Conservation (phyloP, 208 protist species). For the Zelonia costaricensis region DNA sequence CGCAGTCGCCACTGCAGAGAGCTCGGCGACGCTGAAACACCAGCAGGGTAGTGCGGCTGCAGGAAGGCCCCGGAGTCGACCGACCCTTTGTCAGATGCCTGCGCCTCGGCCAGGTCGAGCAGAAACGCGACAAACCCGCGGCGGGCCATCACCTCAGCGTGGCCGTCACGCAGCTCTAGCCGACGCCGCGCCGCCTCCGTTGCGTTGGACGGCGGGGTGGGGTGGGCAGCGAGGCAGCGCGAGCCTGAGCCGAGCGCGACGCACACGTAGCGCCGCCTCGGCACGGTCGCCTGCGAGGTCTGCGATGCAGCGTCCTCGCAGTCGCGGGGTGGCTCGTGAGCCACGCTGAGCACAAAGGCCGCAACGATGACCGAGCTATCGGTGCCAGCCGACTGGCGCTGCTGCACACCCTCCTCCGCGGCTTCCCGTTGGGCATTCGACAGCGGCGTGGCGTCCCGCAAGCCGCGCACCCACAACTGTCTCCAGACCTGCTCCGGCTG, state of each 20-base stretch:
- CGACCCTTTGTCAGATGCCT: background rate
- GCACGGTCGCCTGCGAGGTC: background rate
- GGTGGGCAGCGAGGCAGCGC: constrained; percentile 55
- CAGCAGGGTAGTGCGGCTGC: background rate
- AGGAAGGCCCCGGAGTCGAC: constrained; percentile 1
- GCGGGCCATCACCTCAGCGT: constrained; percentile 87
- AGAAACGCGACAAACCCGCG: constrained; percentile 77
- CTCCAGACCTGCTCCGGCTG: constrained; percentile 15
- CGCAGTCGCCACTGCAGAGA: constrained; percentile 28
- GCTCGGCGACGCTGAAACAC: background rate
- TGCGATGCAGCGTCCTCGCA: background rate
- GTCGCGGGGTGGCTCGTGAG: background rate
- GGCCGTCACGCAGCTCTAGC: constrained; percentile 66
- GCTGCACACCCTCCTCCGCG: background rate
- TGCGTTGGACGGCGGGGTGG: background rate
- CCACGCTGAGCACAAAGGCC: constrained; percentile 49
- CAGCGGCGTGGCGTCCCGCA: background rate
- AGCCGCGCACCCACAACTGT: constrained; percentile 12
- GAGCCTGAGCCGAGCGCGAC: constrained; percentile 81
- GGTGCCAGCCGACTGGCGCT: background rate
- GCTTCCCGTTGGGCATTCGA: background rate
- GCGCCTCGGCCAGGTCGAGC: constrained; percentile 33
- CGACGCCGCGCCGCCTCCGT: constrained; percentile 5
- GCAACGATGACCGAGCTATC: constrained; percentile 36
- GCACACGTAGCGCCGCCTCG: constrained; percentile 50